Percentiles rank a stretch among this genome's conserved stretches.
These are phyloP conservation scores for Paradendryphiella salina DNA, from an alignment of 2,329 filamentous ascomycete genomes.

Conservation along the genomic window DNA sequence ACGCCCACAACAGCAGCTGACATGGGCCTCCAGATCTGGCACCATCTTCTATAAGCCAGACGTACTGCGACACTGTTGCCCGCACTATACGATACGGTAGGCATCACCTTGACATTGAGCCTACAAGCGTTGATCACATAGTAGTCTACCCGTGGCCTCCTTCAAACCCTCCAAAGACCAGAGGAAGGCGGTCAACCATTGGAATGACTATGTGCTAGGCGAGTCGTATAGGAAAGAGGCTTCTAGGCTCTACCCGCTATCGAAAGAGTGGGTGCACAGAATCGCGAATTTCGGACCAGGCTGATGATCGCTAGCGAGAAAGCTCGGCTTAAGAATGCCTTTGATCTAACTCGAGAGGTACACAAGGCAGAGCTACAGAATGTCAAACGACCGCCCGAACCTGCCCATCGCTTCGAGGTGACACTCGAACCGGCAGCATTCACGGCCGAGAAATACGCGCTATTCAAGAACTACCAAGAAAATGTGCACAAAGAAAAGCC, in stretches of 20 bases:
- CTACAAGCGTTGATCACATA: constrained; percentile 13
- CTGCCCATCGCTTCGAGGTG: constrained; percentile 69
- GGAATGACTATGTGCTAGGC: constrained; percentile 72
- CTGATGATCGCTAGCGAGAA: constrained; percentile 51
- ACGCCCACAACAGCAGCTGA: constrained; percentile 14
- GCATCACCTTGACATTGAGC: constrained; percentile 1
- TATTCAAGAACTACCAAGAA: constrained; percentile 76
- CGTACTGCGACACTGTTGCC: constrained; percentile 80
- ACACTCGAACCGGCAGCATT: constrained; percentile 71
- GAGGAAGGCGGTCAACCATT: constrained; percentile 73
- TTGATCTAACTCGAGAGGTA: constrained; percentile 67
- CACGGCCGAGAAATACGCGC: constrained; percentile 72
- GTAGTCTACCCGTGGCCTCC: constrained; percentile 64
- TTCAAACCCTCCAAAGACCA: constrained; percentile 73
- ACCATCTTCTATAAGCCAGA: constrained; percentile 77
- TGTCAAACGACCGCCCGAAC: constrained; percentile 62
- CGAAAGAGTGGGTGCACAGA: constrained; percentile 60
- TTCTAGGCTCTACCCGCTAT: constrained; percentile 66
- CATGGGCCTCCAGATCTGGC: constrained; percentile 48
- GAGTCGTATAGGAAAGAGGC: constrained; percentile 67
- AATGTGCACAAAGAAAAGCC: constrained; percentile 70
- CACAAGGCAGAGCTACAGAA: constrained; percentile 67
- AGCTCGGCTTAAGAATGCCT: constrained; percentile 66
- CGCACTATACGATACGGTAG: constrained; percentile 78
- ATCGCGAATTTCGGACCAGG: neutral